These are phyloP conservation scores for Mortierella alpina DNA, from an alignment of 192 early-diverging fungal genomes.

Conservation along the genomic window DNA sequence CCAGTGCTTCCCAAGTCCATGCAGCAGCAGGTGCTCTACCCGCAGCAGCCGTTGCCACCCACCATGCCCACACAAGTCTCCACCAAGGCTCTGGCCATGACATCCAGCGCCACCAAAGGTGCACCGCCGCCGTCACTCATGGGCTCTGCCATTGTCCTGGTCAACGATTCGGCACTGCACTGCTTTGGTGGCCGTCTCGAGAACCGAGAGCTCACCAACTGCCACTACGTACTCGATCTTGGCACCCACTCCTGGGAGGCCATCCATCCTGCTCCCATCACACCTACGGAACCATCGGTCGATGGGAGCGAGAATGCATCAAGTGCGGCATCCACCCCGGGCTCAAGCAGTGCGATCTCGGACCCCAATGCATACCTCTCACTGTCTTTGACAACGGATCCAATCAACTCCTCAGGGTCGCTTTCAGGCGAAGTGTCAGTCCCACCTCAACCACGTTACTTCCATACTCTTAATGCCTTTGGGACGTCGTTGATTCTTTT, in stretches of 20 bases:
- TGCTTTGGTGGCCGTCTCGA: slow-evolving; percentile 46
- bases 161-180: slow-evolving; percentile 36
- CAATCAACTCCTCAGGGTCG: slow-evolving; percentile 35
- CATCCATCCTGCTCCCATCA: slow-evolving; percentile 16
- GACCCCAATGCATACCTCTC: slow-evolving; percentile 15
- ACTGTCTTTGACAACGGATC: slow-evolving; percentile 48
- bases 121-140: slow-evolving; percentile 37
- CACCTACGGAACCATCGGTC: neutral
- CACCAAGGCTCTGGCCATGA: slow-evolving; percentile 37
- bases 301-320: neutral
- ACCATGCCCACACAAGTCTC: neutral
- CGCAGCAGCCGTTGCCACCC: slow-evolving; percentile 7
- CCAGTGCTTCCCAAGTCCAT: too few species aligned
- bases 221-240: slow-evolving; percentile 43
- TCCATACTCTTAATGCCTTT: slow-evolving; percentile 47
- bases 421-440: slow-evolving; percentile 35
- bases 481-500: slow-evolving; percentile 46
- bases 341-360: too few species aligned
- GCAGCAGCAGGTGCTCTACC: too few species aligned
- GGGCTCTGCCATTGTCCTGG: slow-evolving; percentile 42
- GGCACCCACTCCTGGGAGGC: slow-evolving; percentile 33
- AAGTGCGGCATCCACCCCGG: neutral
- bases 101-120: slow-evolving; percentile 28
- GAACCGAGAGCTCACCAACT: slow-evolving; percentile 39
- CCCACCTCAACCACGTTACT: slow-evolving; percentile 36